phyloP scores from a whole-genome alignment of 352 stramenopile species.

The Phytophthora sp. region DNA sequence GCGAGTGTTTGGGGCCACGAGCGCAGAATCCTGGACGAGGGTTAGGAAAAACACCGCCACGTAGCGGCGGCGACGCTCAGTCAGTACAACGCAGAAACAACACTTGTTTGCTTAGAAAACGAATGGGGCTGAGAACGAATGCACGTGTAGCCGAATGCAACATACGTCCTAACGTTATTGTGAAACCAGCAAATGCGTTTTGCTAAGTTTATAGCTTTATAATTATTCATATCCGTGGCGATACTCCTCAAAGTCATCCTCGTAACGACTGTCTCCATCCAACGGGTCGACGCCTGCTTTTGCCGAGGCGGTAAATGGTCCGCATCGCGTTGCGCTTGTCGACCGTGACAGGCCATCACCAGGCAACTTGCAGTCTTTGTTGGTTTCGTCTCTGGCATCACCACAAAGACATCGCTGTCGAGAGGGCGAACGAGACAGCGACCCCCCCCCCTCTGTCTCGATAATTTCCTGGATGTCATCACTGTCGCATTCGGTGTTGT shows the following conservation, averaged over 20 bases:
- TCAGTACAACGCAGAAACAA: no score
- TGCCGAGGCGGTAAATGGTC: constrained; percentile 15
- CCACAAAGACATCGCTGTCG: not conserved
- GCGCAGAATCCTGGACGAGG: not conserved
- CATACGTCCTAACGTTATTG: no score
- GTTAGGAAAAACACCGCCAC: no score
- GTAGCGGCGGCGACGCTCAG: no score
- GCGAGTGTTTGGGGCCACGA: not conserved
- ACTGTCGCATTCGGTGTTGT: constrained; percentile 62
- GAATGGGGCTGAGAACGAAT: no score
- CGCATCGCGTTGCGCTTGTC: constrained; percentile 18
- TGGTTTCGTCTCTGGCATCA: constrained; percentile 4
- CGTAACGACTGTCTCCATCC: constrained; percentile 66
- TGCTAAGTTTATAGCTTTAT: not conserved
- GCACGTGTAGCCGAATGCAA: no score
- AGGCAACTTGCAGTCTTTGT: constrained; percentile 20
- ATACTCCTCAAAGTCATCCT: constrained; percentile 87
- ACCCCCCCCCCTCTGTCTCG: constrained; percentile 54
- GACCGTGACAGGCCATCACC: constrained; percentile 6
- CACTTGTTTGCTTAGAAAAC: no score
- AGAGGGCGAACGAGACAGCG: constrained; percentile 12
- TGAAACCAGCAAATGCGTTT: no score
- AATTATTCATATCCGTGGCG: constrained; percentile 19
- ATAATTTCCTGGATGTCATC: constrained; percentile 88
- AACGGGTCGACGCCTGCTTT: constrained; percentile 42